Evolutionary conservation across 495 filamentous ascomycete genomes (phyloP).

Genomic region (Trichoderma reesei): DNA sequence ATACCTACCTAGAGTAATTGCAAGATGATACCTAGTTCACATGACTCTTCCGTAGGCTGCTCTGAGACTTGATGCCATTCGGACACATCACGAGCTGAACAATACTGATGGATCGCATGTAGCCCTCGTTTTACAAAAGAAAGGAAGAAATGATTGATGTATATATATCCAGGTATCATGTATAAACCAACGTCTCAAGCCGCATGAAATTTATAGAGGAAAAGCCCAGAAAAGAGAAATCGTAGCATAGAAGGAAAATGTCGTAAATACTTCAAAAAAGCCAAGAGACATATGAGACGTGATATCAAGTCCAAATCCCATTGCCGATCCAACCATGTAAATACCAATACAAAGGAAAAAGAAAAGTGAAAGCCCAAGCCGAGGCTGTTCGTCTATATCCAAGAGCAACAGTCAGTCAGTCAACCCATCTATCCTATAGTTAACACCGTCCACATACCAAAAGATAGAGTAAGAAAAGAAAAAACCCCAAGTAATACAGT

Average conservation of each 20-base stretch:
- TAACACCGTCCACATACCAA: not conserved
- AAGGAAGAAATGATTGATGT: too few relatives aligned
- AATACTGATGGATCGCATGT: not conserved
- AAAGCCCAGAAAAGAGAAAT: too few relatives aligned
- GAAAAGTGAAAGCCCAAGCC: not conserved
- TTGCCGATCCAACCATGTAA: not conserved
- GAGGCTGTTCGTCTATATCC: not conserved
- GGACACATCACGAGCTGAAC: constrained; percentile 2
- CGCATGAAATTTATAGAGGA: too few relatives aligned
- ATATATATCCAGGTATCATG: too few relatives aligned
- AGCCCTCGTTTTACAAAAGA: not conserved
- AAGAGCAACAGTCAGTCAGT: not conserved
- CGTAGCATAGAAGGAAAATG: too few relatives aligned
- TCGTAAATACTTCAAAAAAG: not conserved
- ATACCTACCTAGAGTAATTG: not conserved
- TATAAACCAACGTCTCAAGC: too few relatives aligned
- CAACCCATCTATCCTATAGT: not conserved
- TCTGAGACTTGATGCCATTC: not conserved
- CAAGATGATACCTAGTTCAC: too few relatives aligned
- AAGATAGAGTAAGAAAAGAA: not conserved
- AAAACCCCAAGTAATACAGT: not conserved
- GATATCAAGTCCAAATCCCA: not conserved
- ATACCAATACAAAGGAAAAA: not conserved
- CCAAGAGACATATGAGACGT: not conserved
- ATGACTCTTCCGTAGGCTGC: not conserved